phyloP scores from a whole-genome alignment of 768 basidiomycete species.

The Dioszegia aurantiaca region DNA sequence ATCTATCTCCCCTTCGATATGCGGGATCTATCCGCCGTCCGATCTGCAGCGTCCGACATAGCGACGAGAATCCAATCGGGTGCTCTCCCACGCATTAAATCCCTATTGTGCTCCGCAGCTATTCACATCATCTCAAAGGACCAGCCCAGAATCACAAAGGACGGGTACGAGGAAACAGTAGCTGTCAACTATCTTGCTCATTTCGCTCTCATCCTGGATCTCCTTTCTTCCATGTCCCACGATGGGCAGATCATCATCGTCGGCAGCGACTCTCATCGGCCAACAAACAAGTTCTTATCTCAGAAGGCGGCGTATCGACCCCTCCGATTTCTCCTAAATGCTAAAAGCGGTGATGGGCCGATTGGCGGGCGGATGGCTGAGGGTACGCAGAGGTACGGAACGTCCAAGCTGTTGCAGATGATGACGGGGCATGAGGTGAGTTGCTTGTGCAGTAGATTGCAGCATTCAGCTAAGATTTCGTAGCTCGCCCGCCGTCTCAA shows the following conservation, averaged over 20 bases:
- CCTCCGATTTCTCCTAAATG: too few relatives aligned
- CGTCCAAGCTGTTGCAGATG: too few relatives aligned
- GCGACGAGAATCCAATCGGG: not conserved
- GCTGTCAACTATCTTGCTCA: conserved; percentile 13
- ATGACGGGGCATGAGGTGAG: too few relatives aligned
- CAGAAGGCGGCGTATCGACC: too few relatives aligned
- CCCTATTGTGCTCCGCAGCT: not conserved
- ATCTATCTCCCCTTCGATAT: not conserved
- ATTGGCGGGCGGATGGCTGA: too few relatives aligned
- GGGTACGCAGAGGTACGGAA: too few relatives aligned
- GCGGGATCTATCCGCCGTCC: not conserved
- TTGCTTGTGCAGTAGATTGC: too few relatives aligned
- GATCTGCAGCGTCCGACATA: not conserved
- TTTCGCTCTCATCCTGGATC: conserved; percentile 3
- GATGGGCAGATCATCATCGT: conserved; percentile 1
- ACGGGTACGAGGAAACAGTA: conserved; percentile 11
- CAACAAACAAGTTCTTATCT: too few relatives aligned
- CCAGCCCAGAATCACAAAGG: conserved; percentile 2
- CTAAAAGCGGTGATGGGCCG: too few relatives aligned
- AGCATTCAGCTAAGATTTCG: not conserved
- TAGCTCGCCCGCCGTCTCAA: conserved; percentile 4
- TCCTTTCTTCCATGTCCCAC: not conserved
- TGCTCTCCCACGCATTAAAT: not conserved
- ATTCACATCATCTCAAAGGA: not conserved
- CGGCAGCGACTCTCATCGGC: too few relatives aligned